Evolutionary conservation across 129 eudicot species (phyloP), one percentile per base, ranked within the genome.

Genomic region (Pulicaria dysenterica): DNA sequence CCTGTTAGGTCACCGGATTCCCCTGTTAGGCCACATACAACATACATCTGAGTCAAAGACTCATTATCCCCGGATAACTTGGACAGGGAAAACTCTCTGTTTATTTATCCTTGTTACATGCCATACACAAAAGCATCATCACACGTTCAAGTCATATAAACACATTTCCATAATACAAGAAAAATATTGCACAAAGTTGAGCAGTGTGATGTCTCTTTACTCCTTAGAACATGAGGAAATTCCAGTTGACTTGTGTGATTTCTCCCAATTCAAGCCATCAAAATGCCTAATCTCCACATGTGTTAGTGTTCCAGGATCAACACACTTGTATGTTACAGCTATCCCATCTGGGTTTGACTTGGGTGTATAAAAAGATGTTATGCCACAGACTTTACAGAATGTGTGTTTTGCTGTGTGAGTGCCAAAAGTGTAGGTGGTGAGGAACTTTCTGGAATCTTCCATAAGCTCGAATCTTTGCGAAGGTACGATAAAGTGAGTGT

Each of bases 291-390:
- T 65, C 85, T 89, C 96, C 10, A 89, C 95, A 84, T 89, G 90
- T 14, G 74, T 64, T 3, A 89, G 58, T 11, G 96, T 89, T 59
- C 95, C 96, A 41, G 88, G 77, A 73, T 93, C 98, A n/a, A 89
- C 89, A 72, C 96, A 93, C 44, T 73, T 59, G 57, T 58, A 82
- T 1, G 92, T 93, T 31, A 93, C 45, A 1, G 89, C 83, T 40
- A 87, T 71, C 14, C 95, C 98, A 74, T 93, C 96, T 0, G 96
- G 97, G 74, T 93, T 93, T n/a, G 95, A 87, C 55, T 89, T 78
- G 0, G 98, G 96, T 11, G 77, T 80, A 81, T 87, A 93, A 79
- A 89, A 93, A 10, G 96, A 93, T 3, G 92, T 93, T 51, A 93
- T 85, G 39, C 98, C 98, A 76, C 95, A 93, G 12, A 85, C 83